Evolutionary conservation across 768 basidiomycete species (phyloP).

Genomic region (Russula griseocarnosa): DNA sequence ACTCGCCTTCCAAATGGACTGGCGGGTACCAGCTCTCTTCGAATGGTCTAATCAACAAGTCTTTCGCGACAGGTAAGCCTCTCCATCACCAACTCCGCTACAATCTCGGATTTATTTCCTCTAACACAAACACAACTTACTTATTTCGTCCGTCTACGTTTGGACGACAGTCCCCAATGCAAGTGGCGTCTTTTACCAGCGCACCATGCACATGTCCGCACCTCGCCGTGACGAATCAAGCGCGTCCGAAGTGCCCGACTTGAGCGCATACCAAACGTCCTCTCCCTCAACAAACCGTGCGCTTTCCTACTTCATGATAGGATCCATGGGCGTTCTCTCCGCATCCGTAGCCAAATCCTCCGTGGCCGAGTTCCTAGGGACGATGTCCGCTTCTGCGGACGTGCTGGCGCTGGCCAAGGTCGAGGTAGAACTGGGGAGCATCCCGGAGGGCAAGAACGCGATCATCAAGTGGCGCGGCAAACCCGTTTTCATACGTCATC

Average conservation of each 20-base stretch:
- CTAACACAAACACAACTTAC: background rate
- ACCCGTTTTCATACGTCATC: conserved; percentile 98
- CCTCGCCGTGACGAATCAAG: conserved; percentile 48
- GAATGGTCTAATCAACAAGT: conserved; percentile 61
- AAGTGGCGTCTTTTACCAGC: conserved; percentile 50
- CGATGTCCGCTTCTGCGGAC: conserved; percentile 96
- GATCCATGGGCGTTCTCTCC: conserved; percentile 86
- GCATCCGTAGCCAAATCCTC: conserved; percentile 93
- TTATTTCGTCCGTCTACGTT: no score
- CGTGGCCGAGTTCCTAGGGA: conserved; percentile 89
- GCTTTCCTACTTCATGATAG: conserved; percentile 86
- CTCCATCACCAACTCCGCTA: conserved; percentile 2
- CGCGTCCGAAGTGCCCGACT: conserved; percentile 86
- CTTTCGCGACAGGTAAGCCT: conserved; percentile 54
- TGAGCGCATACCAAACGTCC: conserved; percentile 70
- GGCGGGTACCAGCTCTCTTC: conserved; percentile 45
- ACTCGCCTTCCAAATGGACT: conserved; percentile 60
- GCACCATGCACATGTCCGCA: conserved; percentile 75
- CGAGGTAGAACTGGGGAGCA: conserved; percentile 82
- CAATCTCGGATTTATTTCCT: background rate
- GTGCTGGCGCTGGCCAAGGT: conserved; percentile 98
- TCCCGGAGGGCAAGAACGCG: conserved; percentile 97
- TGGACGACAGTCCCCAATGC: conserved; percentile 48
- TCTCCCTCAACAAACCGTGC: conserved; percentile 66
- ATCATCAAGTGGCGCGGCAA: conserved; percentile 99